These are phyloP conservation scores for Stellera chamaejasme DNA, from an alignment of 345 rosid genomes.

Conservation along the genomic window DNA sequence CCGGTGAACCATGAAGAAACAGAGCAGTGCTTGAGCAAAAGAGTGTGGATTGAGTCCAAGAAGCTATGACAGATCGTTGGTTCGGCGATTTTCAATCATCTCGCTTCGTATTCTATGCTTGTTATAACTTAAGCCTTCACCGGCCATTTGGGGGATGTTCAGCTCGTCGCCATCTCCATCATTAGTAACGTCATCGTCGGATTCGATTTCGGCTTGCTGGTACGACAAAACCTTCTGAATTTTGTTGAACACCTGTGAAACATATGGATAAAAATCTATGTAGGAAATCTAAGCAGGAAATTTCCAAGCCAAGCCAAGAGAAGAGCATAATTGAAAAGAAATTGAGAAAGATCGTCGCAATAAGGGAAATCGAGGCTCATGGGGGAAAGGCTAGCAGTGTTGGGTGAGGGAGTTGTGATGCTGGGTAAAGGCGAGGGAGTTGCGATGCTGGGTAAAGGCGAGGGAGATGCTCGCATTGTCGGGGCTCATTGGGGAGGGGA, in stretches of 20 bases:
- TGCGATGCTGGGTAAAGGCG: too few species aligned
- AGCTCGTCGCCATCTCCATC: constrained; percentile 87
- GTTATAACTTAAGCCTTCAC: constrained; percentile 93
- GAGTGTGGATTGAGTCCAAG: constrained; percentile 65
- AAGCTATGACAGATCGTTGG: constrained; percentile 86
- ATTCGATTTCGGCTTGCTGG: constrained; percentile 87
- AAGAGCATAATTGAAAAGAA: too few species aligned
- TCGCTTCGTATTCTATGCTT: constrained; percentile 71
- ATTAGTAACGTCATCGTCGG: constrained; percentile 62
- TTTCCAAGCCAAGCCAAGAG: too few species aligned
- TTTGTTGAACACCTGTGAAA: neutral
- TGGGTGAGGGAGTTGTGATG: too few species aligned
- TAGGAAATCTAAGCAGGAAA: too few species aligned
- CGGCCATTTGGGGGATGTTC: constrained; percentile 86
- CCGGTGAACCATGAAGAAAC: neutral
- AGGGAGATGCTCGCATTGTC: too few species aligned
- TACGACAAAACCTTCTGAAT: constrained; percentile 14
- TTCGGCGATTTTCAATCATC: constrained; percentile 69
- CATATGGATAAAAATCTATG: too few species aligned
- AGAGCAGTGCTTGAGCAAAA: constrained; percentile 14
- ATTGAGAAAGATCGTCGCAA: too few species aligned
- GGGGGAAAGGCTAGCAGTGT: too few species aligned
- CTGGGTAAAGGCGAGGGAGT: too few species aligned
- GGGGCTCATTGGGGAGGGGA: too few species aligned
- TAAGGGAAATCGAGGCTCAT: too few species aligned